phyloP scores from a whole-genome alignment of 352 stramenopile genomes.

The Pythium phragmitis region DNA sequence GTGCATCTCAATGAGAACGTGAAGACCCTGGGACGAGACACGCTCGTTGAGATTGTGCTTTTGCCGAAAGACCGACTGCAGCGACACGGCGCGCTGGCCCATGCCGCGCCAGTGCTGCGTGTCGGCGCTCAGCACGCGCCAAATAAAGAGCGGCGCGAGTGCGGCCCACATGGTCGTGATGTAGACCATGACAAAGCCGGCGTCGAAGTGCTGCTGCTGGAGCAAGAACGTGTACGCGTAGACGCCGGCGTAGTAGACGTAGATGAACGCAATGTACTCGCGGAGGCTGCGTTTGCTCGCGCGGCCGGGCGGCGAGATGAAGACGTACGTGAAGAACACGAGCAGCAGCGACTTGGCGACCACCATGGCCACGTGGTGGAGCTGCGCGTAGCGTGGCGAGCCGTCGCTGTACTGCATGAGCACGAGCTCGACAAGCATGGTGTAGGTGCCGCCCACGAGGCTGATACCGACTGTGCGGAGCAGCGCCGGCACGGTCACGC shows the following conservation, averaged over 20 bases:
- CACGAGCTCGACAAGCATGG: constrained; percentile 25
- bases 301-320: constrained; percentile 17
- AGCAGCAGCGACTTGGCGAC: constrained; percentile 9
- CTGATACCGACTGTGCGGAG: constrained; percentile 39
- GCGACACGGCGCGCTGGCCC: constrained; percentile 45
- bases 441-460: constrained; percentile 39
- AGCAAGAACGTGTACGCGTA: constrained; percentile 24
- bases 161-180: constrained; percentile 27
- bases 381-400: background rate
- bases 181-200: constrained; percentile 17
- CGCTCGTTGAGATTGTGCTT: constrained; percentile 24
- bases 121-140: constrained; percentile 37
- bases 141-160: constrained; percentile 43
- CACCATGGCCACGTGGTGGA: constrained; percentile 13
- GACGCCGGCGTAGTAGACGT: constrained; percentile 15
- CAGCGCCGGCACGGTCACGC: constrained; percentile 46
- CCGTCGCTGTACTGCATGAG: constrained; percentile 23
- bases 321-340: constrained; percentile 22
- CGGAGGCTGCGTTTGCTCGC: constrained; percentile 13
- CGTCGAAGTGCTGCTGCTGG: constrained; percentile 6
- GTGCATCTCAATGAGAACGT: constrained; percentile 72
- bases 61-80: constrained; percentile 48
- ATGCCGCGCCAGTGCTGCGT: constrained; percentile 40
- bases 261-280: constrained; percentile 20
- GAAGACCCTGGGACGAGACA: constrained; percentile 42